phyloP scores from a whole-genome alignment of 441 rosid genomes.

The Dalechampia spathulata region DNA sequence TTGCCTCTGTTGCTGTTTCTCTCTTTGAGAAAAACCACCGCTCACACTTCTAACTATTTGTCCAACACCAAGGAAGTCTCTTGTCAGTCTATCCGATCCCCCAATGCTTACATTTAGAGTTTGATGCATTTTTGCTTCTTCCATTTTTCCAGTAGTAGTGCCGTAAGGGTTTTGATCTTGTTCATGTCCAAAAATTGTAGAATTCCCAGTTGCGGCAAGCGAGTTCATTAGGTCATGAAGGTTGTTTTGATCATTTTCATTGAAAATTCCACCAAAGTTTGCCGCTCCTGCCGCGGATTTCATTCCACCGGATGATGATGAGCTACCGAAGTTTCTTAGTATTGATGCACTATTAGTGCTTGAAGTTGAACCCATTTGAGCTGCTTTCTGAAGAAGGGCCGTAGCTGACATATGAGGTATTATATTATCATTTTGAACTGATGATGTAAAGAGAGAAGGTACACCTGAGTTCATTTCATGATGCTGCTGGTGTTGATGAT shows the following conservation, averaged over 20 bases:
- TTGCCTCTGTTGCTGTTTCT: constrained; percentile 32
- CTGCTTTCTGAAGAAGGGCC: constrained; percentile 78
- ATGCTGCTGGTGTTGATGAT: constrained; percentile 18
- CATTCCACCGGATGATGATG: constrained; percentile 24
- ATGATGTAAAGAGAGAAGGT: constrained; percentile 26
- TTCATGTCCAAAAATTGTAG: constrained; percentile 34
- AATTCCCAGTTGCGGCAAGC: constrained; percentile 29
- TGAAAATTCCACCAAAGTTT: constrained; percentile 24
- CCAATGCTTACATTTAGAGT: constrained; percentile 21
- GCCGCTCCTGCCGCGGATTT: constrained; percentile 11
- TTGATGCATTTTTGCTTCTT: constrained; percentile 29
- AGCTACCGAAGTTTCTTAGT: constrained; percentile 35
- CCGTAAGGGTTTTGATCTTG: constrained; percentile 31
- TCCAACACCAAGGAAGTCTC: constrained; percentile 80
- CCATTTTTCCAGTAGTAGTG: constrained; percentile 11
- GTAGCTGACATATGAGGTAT: constrained; percentile 70
- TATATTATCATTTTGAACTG: constrained; percentile 29
- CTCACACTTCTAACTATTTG: constrained; percentile 51
- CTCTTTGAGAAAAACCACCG: constrained; percentile 46
- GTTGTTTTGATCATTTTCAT: constrained; percentile 27
- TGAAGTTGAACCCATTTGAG: constrained; percentile 71
- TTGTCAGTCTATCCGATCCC: constrained; percentile 53
- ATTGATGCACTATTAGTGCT: constrained; percentile 28
- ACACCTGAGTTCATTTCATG: constrained; percentile 16
- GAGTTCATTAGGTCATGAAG: constrained; percentile 48